Percentiles rank a stretch among this genome's conserved stretches.
Evolutionary conservation across 225 moss, liverwort and hornwort species (phyloP).

Genomic region (Polytrichum formosum): DNA sequence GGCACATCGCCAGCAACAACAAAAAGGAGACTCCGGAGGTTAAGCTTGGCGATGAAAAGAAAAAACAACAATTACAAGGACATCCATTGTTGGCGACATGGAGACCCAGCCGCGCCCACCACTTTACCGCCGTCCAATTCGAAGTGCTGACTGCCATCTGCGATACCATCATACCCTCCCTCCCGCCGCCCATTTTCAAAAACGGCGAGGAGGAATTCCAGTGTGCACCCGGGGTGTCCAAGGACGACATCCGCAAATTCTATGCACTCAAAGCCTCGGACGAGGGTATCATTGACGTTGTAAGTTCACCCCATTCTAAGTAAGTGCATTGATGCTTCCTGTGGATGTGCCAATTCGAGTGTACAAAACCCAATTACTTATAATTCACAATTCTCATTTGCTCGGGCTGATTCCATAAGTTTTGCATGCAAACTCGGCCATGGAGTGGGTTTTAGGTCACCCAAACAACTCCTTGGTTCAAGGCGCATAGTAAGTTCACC

Average conservation of each 20-base stretch:
- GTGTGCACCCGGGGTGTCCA: conserved; percentile 21
- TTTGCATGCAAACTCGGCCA: no score
- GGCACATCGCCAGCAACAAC: background rate
- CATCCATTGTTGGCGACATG: conserved; percentile 39
- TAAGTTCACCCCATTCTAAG: conserved; percentile 10
- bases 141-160: conserved; percentile 29
- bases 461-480: no score
- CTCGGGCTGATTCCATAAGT: no score
- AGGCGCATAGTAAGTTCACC: no score
- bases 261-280: conserved; percentile 46
- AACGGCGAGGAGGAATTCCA: conserved; percentile 6
- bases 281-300: conserved; percentile 28
- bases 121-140: conserved; percentile 22
- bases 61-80: conserved; percentile 17
- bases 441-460: no score
- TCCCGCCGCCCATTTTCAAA: conserved; percentile 22
- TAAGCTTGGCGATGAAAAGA: background rate
- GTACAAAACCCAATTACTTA: no score
- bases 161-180: conserved; percentile 35
- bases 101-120: conserved; percentile 35
- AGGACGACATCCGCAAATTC: conserved; percentile 24
- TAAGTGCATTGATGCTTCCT: no score
- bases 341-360: no score
- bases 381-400: no score
- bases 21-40: background rate